Evolutionary conservation across 495 filamentous ascomycete species (phyloP).

Genomic region (Penicillium ochrochloron): DNA sequence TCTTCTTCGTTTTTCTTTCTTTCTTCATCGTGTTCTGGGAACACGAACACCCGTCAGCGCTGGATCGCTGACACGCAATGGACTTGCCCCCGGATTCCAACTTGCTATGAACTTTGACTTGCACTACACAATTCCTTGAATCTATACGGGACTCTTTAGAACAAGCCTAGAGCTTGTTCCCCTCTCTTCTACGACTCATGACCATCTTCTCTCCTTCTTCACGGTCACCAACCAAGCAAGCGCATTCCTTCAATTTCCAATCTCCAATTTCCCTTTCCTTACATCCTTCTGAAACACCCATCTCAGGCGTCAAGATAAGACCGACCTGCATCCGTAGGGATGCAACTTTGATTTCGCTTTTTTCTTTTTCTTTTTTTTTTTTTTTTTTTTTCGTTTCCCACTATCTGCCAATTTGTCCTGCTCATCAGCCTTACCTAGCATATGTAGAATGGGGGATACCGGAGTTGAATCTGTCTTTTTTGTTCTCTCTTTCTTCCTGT

Average conservation of each 20-base stretch:
- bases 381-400: too few species aligned
- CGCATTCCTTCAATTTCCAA: constrained; percentile 4
- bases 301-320: constrained; percentile 14
- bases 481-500: neutral
- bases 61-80: constrained; percentile 19
- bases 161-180: neutral
- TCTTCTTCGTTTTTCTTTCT: neutral
- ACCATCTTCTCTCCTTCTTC: neutral
- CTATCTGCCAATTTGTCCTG: neutral
- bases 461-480: constrained; percentile 18
- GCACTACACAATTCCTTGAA: constrained; percentile 6
- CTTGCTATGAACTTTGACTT: constrained; percentile 9
- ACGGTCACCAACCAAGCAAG: neutral
- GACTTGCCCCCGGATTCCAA: neutral
- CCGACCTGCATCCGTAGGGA: constrained; percentile 10
- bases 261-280: neutral
- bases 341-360: constrained; percentile 11
- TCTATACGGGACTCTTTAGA: neutral
- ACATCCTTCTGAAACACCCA: constrained; percentile 1
- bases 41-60: constrained; percentile 21
- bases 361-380: constrained; percentile 2
- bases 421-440: constrained; percentile 13
- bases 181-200: neutral
- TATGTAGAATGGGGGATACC: constrained; percentile 24
- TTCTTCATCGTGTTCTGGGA: constrained; percentile 12